Conservation (phyloP, 768 basidiomycete species). For the Amanita exitialis region DNA sequence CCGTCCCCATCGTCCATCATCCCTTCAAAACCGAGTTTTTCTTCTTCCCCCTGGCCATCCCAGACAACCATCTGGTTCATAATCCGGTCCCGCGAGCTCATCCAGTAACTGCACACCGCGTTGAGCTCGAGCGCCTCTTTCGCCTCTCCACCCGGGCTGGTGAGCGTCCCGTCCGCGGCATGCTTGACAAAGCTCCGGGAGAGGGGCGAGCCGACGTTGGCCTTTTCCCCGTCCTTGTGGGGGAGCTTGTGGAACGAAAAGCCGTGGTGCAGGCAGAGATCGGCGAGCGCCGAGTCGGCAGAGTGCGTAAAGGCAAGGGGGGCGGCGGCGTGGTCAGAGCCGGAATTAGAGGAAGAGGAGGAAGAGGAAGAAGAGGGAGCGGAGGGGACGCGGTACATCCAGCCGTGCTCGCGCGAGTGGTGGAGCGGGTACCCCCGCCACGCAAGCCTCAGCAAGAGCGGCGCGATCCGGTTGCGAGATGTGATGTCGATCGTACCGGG, state of each 20-base stretch:
- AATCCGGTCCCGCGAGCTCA: constrained; percentile 86
- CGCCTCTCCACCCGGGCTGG: constrained; percentile 74
- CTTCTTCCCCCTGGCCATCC: constrained; percentile 31
- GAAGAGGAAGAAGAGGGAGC: constrained; percentile 13
- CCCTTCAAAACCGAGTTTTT: background rate
- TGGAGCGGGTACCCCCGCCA: constrained; percentile 86
- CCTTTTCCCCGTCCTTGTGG: constrained; percentile 90
- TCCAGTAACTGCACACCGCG: constrained; percentile 96
- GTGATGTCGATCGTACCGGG: constrained; percentile 80
- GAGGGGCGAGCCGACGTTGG: constrained; percentile 92
- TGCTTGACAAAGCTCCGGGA: constrained; percentile 84
- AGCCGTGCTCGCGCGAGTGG: constrained; percentile 80
- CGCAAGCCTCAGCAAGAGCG: constrained; percentile 74
- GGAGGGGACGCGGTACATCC: constrained; percentile 78
- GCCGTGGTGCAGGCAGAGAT: constrained; percentile 34
- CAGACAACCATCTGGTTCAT: constrained; percentile 90
- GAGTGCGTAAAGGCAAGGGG: constrained; percentile 52
- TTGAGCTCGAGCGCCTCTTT: constrained; percentile 85
- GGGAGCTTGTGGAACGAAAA: constrained; percentile 86
- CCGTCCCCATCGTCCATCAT: background rate
- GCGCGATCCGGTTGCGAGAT: constrained; percentile 71
- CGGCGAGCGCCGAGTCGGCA: constrained; percentile 48
- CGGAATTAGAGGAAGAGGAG: no score
- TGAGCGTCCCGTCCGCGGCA: constrained; percentile 79
- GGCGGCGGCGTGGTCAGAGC: constrained; percentile 3